A percentile compares a stretch with the other conserved stretches of the same genome.
These are phyloP conservation scores for Eimeria falciformis DNA, from an alignment of 169 alveolate species.

Conservation along the genomic window DNA sequence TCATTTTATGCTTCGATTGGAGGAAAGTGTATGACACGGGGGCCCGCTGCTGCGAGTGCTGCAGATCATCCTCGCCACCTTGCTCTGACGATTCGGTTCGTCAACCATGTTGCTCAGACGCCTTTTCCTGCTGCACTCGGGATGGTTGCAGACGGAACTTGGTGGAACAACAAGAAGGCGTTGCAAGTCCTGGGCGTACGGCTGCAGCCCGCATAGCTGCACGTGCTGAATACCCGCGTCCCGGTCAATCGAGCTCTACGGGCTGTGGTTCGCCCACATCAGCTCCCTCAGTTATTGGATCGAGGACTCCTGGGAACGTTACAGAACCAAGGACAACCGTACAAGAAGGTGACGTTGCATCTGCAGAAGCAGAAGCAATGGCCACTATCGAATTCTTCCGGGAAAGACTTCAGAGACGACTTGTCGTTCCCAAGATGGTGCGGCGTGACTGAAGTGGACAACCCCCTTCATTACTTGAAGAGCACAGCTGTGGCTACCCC, in stretches of 20 bases:
- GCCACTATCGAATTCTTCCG: slow-evolving; percentile 70
- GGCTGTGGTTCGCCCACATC: slow-evolving; percentile 35
- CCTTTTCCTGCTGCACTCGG: slow-evolving; percentile 24
- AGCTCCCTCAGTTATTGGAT: slow-evolving; percentile 37
- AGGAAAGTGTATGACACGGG: slow-evolving; percentile 41
- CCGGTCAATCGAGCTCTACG: background rate
- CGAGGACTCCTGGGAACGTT: slow-evolving; percentile 43
- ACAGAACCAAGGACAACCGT: background rate
- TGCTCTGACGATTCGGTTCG: background rate
- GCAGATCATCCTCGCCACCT: slow-evolving; percentile 8
- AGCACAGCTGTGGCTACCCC: background rate
- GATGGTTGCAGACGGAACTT: slow-evolving; percentile 19
- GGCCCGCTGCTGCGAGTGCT: slow-evolving; percentile 35
- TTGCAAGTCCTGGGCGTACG: background rate
- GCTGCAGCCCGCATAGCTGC: slow-evolving; percentile 15
- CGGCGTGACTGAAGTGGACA: background rate
- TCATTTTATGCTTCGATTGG: slow-evolving; percentile 76
- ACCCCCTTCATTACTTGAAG: background rate
- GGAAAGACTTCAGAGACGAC: slow-evolving; percentile 69
- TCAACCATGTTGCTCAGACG: slow-evolving; percentile 21
- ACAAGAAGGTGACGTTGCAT: slow-evolving; percentile 64
- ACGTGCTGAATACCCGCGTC: slow-evolving; percentile 10
- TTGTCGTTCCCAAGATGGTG: slow-evolving; percentile 72
- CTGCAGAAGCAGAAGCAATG: slow-evolving; percentile 76
- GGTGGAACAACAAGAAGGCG: background rate